Conservation (phyloP, 768 basidiomycete species). For the Holtermannia corniformis region DNA sequence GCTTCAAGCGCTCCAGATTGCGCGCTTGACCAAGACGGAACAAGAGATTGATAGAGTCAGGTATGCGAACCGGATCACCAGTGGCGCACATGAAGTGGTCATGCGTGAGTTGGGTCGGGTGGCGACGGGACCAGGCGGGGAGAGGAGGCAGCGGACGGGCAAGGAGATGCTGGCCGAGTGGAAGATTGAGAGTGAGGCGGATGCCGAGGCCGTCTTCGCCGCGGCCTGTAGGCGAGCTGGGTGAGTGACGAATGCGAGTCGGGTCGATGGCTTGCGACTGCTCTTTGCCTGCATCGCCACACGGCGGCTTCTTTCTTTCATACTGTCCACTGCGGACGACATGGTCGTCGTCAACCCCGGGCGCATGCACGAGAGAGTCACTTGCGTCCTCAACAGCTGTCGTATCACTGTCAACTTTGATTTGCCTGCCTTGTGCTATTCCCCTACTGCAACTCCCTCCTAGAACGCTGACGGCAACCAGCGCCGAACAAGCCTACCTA, state of each 20-base stretch:
- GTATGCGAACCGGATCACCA: slow-evolving; percentile 75
- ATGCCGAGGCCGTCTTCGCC: slow-evolving; percentile 88
- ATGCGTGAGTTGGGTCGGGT: slow-evolving; percentile 78
- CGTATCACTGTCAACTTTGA: no score
- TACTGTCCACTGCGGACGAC: no score
- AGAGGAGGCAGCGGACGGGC: slow-evolving; percentile 14
- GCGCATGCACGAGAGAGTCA: no score
- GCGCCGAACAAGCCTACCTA: slow-evolving; percentile 78
- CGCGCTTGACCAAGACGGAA: slow-evolving; percentile 67
- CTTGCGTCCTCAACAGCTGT: no score
- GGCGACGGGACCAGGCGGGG: slow-evolving; percentile 40
- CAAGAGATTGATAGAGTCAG: slow-evolving; percentile 66
- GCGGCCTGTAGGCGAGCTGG: slow-evolving; percentile 81
- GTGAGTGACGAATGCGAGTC: slow-evolving; percentile 44
- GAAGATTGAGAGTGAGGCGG: slow-evolving; percentile 83
- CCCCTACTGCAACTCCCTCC: neutral
- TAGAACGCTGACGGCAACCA: slow-evolving; percentile 35
- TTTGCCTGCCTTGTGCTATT: neutral
- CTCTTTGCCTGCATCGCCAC: neutral
- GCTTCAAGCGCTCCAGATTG: slow-evolving; percentile 64
- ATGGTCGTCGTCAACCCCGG: no score
- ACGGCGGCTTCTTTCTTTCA: no score
- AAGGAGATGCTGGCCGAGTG: slow-evolving; percentile 51
- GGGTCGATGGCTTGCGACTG: no score
- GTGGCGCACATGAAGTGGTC: slow-evolving; percentile 77